Percentiles rank a stretch among this genome's conserved stretches.
phyloP scores from a whole-genome alignment of 2,329 filamentous ascomycete species.

The Immersiporthe knoxdaviesiana region DNA sequence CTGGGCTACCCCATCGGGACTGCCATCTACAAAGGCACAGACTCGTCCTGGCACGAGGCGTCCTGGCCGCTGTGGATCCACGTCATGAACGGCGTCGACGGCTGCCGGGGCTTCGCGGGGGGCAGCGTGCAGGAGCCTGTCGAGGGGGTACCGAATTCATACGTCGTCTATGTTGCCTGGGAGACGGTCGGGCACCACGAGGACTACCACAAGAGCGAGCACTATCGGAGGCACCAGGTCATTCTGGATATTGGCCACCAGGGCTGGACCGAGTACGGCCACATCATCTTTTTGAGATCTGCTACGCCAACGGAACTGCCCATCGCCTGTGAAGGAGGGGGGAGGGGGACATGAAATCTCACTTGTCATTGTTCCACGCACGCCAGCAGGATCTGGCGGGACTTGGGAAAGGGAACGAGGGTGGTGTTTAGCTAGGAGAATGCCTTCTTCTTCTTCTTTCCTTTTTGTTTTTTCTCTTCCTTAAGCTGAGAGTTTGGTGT shows the following conservation, averaged over 20 bases:
- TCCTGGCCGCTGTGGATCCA: conserved; percentile 34
- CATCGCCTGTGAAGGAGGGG: not conserved
- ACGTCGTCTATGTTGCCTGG: conserved; percentile 43
- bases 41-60: conserved; percentile 31
- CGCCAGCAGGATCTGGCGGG: no score
- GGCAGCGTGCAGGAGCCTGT: conserved; percentile 40
- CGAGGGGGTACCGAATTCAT: conserved; percentile 34
- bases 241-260: conserved; percentile 37
- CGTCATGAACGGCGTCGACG: conserved; percentile 33
- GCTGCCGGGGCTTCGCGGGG: conserved; percentile 40
- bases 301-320: not conserved
- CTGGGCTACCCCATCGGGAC: conserved; percentile 37
- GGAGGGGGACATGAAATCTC: no score
- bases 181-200: conserved; percentile 39
- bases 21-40: conserved; percentile 38
- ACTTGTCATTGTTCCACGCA: no score
- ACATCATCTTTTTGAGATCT: conserved; percentile 24
- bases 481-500: no score
- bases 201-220: conserved; percentile 40
- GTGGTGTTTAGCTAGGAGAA: no score
- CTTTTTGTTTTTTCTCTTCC: no score
- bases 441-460: no score
- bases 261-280: conserved; percentile 40
- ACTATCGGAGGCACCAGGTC: conserved; percentile 37
- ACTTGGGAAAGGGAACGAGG: no score